Base-by-base conservation (phyloP, 352 stramenopile species). In the Globisporangium sylvaticum region DNA sequence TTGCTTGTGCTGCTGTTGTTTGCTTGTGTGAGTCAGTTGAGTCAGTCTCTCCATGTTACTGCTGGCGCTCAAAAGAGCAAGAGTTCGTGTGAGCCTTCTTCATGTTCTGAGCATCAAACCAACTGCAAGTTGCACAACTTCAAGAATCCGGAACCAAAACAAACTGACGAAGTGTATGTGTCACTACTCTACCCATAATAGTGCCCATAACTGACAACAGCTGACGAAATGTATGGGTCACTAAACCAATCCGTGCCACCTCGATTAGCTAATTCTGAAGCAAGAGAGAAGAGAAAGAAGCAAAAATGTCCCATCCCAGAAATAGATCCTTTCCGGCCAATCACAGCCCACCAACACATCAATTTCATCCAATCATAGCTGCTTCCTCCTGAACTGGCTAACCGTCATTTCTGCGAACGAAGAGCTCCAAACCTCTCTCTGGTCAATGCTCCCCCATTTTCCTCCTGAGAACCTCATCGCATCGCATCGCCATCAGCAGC, bases 191-290 rank as follows among this genome's bases (percentile, higher is more conserved):
- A 1, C 22, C 39, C 15, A 48, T 0, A 54, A 54, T 18, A 27
- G 46, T 54, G 46, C 3, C 14, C 10, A 1, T 1, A 18, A 20
- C n/a, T 4, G n/a, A 18, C 24, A 18, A 2, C 4, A 32, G 4
- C 24, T 12, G 0, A 5, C 6, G 1, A 34, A 22, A 32, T 32
- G 14, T 20, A 37, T 7, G 12, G n/a, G 54, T 60, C 55, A 60
- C 55, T 60, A 55, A 55, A 27, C 18, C 7, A 4, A 10, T 18
- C 7, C 10, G 53, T 20, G 27, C 1, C 53, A 27, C 27, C 5
- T 32, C 10, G 55, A 61, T 61, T 31, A 61, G 10, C 55, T 61
- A 61, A 48, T 48, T 61, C 55, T 61, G 55, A 61, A 61, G 55
- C 20, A 58, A 39, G 15, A 20, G 12, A n/a, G 18, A n/a, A 24